phyloP scores from a whole-genome alignment of 495 filamentous ascomycete species.

The Penicillium cinerascens region DNA sequence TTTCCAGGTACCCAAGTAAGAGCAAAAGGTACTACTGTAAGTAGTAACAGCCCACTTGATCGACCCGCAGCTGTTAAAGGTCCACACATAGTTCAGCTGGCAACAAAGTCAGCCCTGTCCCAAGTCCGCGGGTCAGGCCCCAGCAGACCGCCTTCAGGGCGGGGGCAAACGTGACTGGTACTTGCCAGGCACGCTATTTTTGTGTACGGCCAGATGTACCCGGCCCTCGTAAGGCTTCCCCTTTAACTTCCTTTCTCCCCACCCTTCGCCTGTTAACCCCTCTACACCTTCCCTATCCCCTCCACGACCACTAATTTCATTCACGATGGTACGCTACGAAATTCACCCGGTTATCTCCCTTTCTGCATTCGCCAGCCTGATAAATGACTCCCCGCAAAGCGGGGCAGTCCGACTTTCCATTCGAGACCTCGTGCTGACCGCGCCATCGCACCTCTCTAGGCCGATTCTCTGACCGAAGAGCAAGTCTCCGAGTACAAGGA shows the following conservation, averaged over 20 bases:
- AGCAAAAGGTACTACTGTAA: not conserved
- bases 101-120: not conserved
- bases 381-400: conserved; percentile 33
- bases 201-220: conserved; percentile 16
- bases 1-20: not conserved
- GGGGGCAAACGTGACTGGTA: not conserved
- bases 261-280: conserved; percentile 7
- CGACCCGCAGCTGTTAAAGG: not conserved
- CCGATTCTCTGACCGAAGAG: conserved; percentile 94
- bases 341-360: not conserved
- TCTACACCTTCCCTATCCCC: not conserved
- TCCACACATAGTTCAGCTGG: not conserved
- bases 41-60: not conserved
- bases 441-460: conserved; percentile 48
- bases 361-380: conserved; percentile 4
- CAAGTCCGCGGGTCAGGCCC: not conserved
- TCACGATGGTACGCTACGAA: conserved; percentile 10
- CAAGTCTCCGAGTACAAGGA: conserved; percentile 99
- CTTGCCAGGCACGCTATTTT: conserved; percentile 11
- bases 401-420: conserved; percentile 30
- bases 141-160: not conserved
- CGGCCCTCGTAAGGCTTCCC: conserved; percentile 19
- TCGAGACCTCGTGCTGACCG: conserved; percentile 22
- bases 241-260: conserved; percentile 22
- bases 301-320: conserved; percentile 19